phyloP scores from a whole-genome alignment of 305 asterid species.

The Fraxinus ornus region DNA sequence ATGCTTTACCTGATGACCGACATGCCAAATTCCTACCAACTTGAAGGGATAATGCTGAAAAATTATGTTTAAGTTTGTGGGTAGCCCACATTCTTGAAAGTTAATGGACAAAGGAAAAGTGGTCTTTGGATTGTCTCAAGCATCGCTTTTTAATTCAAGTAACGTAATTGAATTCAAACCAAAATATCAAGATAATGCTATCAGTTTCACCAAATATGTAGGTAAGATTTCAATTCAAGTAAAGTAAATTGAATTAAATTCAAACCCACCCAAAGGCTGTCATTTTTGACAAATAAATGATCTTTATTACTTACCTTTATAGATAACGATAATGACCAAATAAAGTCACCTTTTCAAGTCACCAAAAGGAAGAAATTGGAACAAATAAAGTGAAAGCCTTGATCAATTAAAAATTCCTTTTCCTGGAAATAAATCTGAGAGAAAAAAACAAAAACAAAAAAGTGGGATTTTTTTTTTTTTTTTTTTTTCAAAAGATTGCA shows the following conservation, averaged over 20 bases:
- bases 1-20: conserved; percentile 24
- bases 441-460: not conserved
- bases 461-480: not conserved
- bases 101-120: conserved; percentile 8
- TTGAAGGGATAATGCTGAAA: conserved; percentile 15
- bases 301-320: not conserved
- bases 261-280: conserved; percentile 7
- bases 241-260: not conserved
- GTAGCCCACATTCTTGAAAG: conserved; percentile 8
- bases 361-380: not conserved
- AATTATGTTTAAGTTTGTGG: not conserved
- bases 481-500: too few relatives aligned
- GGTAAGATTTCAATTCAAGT: not conserved
- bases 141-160: not conserved
- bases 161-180: not conserved
- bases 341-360: not conserved
- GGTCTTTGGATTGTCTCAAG: conserved; percentile 13
- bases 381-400: not conserved
- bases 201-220: conserved; percentile 11
- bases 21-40: conserved; percentile 35
- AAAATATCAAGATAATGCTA: not conserved
- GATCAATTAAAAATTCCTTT: not conserved
- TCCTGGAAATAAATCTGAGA: conserved; percentile 9
- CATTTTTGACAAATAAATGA: not conserved
- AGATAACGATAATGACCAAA: not conserved